Percentiles rank a stretch among this genome's conserved stretches.
Conservation (phyloP, 225 moss, liverwort and hornwort species). For the Pseudoscleropodium purum region DNA sequence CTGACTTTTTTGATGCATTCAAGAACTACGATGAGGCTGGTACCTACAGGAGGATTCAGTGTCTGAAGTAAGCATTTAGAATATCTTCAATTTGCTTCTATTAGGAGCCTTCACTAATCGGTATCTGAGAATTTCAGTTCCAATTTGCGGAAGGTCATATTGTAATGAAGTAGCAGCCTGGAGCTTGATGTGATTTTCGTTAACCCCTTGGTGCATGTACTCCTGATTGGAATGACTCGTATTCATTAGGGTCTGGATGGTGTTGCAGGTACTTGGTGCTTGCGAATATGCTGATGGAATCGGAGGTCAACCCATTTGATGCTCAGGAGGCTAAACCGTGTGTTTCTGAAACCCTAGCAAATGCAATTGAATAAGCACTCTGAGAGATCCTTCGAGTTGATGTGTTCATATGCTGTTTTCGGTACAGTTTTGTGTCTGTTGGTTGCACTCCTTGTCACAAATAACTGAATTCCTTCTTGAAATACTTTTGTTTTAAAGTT, state of each 20-base stretch:
- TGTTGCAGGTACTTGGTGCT: conserved; percentile 81
- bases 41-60: conserved; percentile 97
- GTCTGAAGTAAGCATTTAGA: conserved; percentile 73
- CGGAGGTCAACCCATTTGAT: conserved; percentile 96
- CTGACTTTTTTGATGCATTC: conserved; percentile 99
- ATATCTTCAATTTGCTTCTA: background rate
- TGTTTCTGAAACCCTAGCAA: conserved; percentile 20
- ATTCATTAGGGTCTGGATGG: conserved; percentile 1
- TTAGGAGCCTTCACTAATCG: background rate
- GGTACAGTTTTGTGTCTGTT: background rate
- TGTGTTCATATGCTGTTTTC: background rate
- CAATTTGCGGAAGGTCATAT: background rate
- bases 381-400: background rate
- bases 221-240: background rate
- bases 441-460: background rate
- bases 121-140: background rate
- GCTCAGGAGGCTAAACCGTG: conserved; percentile 99
- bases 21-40: conserved; percentile 99
- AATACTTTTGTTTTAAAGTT: background rate
- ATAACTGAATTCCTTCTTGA: background rate
- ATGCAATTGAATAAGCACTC: background rate
- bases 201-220: background rate
- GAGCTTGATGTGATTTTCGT: background rate
- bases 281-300: conserved; percentile 98
- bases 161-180: background rate